phyloP scores from a whole-genome alignment of 2,329 filamentous ascomycete species.

The Sporothrix brunneoviolacea region DNA sequence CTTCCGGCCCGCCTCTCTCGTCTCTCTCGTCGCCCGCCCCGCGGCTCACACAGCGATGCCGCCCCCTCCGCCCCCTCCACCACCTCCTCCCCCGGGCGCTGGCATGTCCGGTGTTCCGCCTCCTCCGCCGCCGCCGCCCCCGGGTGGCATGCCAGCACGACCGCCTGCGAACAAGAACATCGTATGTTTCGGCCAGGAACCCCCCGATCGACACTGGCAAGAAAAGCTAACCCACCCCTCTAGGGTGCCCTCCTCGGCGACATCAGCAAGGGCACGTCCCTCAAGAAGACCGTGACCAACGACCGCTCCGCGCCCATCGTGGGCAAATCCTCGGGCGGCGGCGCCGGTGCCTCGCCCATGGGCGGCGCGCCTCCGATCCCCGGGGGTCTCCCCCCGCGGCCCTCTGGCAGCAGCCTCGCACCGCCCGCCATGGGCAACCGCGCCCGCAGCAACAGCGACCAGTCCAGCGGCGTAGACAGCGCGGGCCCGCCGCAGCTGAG shows the following conservation, averaged over 20 bases:
- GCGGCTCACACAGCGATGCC: conserved; percentile 3
- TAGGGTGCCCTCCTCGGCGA: conserved; percentile 83
- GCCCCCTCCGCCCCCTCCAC: conserved; percentile 20
- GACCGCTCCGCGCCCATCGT: conserved; percentile 80
- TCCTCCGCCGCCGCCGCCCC: conserved; percentile 58
- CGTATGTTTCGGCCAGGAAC: conserved; percentile 2
- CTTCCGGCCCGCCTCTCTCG: neutral
- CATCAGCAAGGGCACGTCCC: conserved; percentile 70
- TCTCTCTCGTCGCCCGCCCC: neutral
- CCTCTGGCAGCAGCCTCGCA: conserved; percentile 51
- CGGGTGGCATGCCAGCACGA: conserved; percentile 51
- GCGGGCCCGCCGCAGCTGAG: conserved; percentile 68
- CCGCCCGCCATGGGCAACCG: conserved; percentile 66
- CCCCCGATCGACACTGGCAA: too few relatives aligned
- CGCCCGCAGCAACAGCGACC: conserved; percentile 79
- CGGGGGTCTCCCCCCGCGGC: conserved; percentile 46
- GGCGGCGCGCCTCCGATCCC: conserved; percentile 80
- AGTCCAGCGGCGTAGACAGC: conserved; percentile 39
- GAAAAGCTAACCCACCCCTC: too few relatives aligned
- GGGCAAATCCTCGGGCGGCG: conserved; percentile 34
- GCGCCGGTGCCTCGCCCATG: conserved; percentile 25
- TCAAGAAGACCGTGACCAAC: conserved; percentile 87
- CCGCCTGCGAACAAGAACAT: conserved; percentile 43
- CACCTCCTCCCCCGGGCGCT: conserved; percentile 16
- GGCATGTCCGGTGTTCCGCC: conserved; percentile 29